phyloP scores from a whole-genome alignment of 768 basidiomycete species.

The Kwoniella bestiolae region DNA sequence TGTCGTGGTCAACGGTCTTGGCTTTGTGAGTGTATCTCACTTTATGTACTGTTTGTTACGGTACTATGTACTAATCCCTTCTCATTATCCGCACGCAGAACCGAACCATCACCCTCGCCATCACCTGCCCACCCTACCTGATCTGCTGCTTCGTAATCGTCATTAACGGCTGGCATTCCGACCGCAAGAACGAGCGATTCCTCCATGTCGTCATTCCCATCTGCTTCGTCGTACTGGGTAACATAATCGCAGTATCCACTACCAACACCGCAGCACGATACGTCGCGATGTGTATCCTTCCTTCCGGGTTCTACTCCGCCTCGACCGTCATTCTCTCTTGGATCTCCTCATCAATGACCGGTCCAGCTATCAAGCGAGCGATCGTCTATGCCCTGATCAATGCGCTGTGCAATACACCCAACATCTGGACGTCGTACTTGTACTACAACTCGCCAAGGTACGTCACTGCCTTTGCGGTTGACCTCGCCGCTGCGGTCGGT shows the following conservation, averaged over 20 bases:
- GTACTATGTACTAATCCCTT: too few species aligned
- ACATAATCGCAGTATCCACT: conserved; percentile 39
- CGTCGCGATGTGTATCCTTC: conserved; percentile 52
- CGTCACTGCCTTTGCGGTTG: conserved; percentile 49
- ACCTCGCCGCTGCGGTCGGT: conserved; percentile 49
- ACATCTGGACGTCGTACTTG: conserved; percentile 55
- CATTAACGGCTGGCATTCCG: conserved; percentile 49
- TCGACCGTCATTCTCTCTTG: conserved; percentile 52
- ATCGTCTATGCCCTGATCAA: conserved; percentile 53
- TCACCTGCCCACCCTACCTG: conserved; percentile 54
- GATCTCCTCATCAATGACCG: conserved; percentile 47
- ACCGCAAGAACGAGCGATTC: conserved; percentile 43
- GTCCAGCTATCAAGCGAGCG: conserved; percentile 52
- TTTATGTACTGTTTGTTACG: too few species aligned
- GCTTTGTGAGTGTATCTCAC: conserved; percentile 26
- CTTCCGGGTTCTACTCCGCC: conserved; percentile 47
- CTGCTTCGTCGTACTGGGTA: conserved; percentile 11
- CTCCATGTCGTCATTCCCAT: conserved; percentile 29
- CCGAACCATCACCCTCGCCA: conserved; percentile 44
- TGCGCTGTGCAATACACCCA: conserved; percentile 46
- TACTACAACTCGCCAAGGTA: conserved; percentile 51
- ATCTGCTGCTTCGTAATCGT: conserved; percentile 49
- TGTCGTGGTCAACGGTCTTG: conserved; percentile 39
- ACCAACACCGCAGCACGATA: conserved; percentile 49
- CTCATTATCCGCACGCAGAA: conserved; percentile 6